Evolutionary conservation across 1,284 basidiomycete species (phyloP), one percentile per base, ranked within the genome.

Genomic region (Malassezia obtusa): DNA sequence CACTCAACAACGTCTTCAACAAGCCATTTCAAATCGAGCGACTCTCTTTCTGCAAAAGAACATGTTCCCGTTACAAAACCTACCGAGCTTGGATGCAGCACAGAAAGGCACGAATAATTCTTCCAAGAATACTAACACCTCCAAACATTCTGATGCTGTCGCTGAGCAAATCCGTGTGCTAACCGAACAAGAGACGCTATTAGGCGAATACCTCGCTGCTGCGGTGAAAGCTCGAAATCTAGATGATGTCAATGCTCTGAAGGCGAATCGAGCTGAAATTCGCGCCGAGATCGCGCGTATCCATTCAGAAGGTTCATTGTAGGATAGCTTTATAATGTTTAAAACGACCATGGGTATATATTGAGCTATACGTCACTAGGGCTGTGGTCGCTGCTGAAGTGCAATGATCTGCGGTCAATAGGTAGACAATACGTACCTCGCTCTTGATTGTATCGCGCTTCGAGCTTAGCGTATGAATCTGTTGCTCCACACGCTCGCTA

Each of bases 1-100:
- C n/a, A 33, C 85, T 11, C 88, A 92, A 69, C 84, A 87, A 58
- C 80, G 84, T 14, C 80, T 96, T 9, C 88, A 94, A 71, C 77
- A 80, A 22, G 87, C 89, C 0, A 84, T 98, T 19, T 79, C 84
- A 56, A 81, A 81, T 1, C 79, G 86, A 1, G 87, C 89, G 0
- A 86, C 82, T 50, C 50, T 83, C 17, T 95, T 92, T 73, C 77
- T 98, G 62, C 85, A 89, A 68, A 86, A 85, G 69, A 21, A 66
- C 58, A 73, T 71, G 67, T 61, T 62, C 32, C 56, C 49, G 4
- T 19, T 61, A 30, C 67, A 85, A 81, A 81, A 83, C 6, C 69
- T 87, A 14, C 84, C 85, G 28, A 24, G 14, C 48, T 15, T 33
- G 25, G 45, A 12, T 6, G 31, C 45, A 1, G n/a, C 15, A 8